These are phyloP conservation scores for Gaillardinia entomophila DNA, from an alignment of 805 yeast species.

Conservation along the genomic window DNA sequence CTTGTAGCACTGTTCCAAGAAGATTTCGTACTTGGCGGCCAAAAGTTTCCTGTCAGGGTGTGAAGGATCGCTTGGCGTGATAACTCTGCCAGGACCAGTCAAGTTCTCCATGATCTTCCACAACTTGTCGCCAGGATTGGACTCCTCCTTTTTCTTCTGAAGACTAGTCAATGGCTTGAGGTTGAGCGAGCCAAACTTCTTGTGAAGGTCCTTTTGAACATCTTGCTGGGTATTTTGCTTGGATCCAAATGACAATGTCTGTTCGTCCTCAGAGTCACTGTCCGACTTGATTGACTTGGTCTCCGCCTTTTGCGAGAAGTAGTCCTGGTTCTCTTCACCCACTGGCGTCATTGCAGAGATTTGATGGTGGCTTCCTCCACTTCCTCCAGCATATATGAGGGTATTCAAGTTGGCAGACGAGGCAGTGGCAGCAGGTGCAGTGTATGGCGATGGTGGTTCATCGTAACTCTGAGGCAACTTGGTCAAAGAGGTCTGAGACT, in stretches of 20 bases:
- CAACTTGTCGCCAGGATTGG: constrained; percentile 48
- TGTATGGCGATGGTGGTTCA: constrained; percentile 59
- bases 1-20: constrained; percentile 78
- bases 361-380: constrained; percentile 21
- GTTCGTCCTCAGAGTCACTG: constrained; percentile 42
- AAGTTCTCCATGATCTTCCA: constrained; percentile 85
- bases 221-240: constrained; percentile 50
- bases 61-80: constrained; percentile 54
- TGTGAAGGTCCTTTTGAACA: constrained; percentile 39
- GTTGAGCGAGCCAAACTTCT: constrained; percentile 12
- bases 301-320: constrained; percentile 29
- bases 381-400: constrained; percentile 34
- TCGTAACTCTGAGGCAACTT: constrained; percentile 8
- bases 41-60: constrained; percentile 68
- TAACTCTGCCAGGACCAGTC: constrained; percentile 79
- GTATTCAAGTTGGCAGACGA: constrained; percentile 54
- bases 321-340: constrained; percentile 31
- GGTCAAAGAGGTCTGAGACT: constrained; percentile 21
- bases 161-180: constrained; percentile 36
- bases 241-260: constrained; percentile 55
- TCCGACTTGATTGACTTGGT: constrained; percentile 2
- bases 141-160: constrained; percentile 15
- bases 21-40: constrained; percentile 75
- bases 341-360: constrained; percentile 33
- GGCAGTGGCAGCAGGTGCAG: constrained; percentile 77